Evolutionary conservation across 139 green algal genomes (phyloP).

Genomic region (Chlorella sp.): DNA sequence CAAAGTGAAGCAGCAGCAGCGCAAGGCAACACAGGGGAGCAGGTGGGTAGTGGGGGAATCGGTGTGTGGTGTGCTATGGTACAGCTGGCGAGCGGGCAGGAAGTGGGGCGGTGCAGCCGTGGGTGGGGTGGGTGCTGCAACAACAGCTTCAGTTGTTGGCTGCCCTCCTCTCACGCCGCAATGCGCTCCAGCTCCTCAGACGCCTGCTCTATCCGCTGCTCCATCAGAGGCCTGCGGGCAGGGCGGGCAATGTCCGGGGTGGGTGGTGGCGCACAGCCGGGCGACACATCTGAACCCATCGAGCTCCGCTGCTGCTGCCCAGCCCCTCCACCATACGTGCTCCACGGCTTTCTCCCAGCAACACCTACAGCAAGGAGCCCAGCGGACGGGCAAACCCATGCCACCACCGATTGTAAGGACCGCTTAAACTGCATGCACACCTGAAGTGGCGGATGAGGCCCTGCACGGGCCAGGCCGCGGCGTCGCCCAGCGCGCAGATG

Average conservation of each 20-base stretch:
- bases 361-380: no score
- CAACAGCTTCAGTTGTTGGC: neutral
- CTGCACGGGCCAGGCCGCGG: conserved; percentile 95
- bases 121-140: neutral
- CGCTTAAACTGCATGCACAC: neutral
- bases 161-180: conserved; percentile 43
- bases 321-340: no score
- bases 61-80: no score
- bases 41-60: no score
- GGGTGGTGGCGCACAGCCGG: no score
- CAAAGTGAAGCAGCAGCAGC: no score
- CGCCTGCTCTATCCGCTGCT: conserved; percentile 65
- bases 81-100: neutral
- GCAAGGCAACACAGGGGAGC: no score
- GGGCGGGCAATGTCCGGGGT: conserved; percentile 10
- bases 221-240: conserved; percentile 88
- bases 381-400: no score
- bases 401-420: no score
- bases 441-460: conserved; percentile 98
- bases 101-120: neutral
- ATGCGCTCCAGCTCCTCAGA: conserved; percentile 54
- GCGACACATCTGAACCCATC: no score
- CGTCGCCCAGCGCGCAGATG: conserved; percentile 98
- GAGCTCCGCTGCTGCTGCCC: no score
- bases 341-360: no score